Base-by-base conservation (phyloP, 139 green algal species). In the Chlorella sp. region DNA sequence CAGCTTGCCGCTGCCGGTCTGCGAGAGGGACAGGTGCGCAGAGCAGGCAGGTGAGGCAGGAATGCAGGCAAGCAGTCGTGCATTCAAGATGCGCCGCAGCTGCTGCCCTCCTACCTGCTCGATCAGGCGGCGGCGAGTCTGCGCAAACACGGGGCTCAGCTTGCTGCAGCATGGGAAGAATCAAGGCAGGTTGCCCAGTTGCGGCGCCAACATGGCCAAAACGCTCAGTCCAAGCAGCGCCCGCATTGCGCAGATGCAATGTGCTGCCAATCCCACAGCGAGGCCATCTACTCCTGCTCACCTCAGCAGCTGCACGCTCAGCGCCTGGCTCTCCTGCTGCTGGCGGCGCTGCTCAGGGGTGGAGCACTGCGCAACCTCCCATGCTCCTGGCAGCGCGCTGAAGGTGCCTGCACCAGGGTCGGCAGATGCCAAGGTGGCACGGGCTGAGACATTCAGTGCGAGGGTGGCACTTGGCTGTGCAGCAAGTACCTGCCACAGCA, bases 331-430 rank as follows among this genome's bases (percentile, higher is more conserved):
- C 69, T 87, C 76, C 80, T 88, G 60, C 43, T 48, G 22, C 44
- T 40, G n/a, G n/a, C 60, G 54, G 1, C 82, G 85, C 81, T 88
- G 40, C 68, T 88, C 68, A 3, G 44, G 32, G 26, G 65, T 73
- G 24, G 64, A 51, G 75, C 86, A 89, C 76, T 89, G 83, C 26
- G 24, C 28, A 3, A 38, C 7, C 34, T n/a, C 74, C 73, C 56
- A 85, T 4, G 86, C 86, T 36, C 86, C 86, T 3, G 86, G 81
- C 28, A 89, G 76, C 43, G 74, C 11, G 73, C 74, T 90, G 48
- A 65, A 85, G 40, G 84, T 90, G 62, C 86, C 84, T 84, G 64
- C 56, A 22, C 38, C 46, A 26, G 73, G 41, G 64, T n/a, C n/a
- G n/a, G n/a, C n/a, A n/a, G n/a, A n/a, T n/a, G n/a, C n/a, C n/a